These are phyloP conservation scores for Cyclotella baltica DNA, from an alignment of 108 stramenopile genomes.

Conservation along the genomic window DNA sequence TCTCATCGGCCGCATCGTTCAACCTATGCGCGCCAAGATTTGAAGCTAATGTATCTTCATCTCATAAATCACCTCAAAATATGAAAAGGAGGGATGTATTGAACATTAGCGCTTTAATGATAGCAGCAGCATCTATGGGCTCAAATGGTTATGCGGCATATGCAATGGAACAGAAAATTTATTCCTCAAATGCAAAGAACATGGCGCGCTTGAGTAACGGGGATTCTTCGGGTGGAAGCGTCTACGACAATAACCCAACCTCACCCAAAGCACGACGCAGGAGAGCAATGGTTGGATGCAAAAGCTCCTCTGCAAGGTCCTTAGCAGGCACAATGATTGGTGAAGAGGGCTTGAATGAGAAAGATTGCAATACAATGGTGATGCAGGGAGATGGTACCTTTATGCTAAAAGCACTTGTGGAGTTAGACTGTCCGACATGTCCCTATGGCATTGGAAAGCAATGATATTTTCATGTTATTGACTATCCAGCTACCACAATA, in stretches of 20 bases:
- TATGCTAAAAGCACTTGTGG: conserved; percentile 62
- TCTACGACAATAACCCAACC: conserved; percentile 67
- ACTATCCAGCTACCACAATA: background rate
- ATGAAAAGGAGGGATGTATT: conserved; percentile 12
- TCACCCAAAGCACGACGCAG: conserved; percentile 48
- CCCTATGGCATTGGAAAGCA: conserved; percentile 60
- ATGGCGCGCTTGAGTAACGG: conserved; percentile 57
- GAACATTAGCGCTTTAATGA: conserved; percentile 4
- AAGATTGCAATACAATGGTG: conserved; percentile 61
- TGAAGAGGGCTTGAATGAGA: conserved; percentile 22
- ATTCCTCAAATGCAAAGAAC: conserved; percentile 63
- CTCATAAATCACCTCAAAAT: background rate
- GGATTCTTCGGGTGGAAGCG: conserved; percentile 60
- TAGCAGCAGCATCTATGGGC: conserved; percentile 10
- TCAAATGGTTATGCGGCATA: background rate
- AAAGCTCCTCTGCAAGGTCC: conserved; percentile 46
- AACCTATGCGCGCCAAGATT: too few relatives aligned
- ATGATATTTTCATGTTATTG: background rate
- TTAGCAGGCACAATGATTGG: conserved; percentile 52
- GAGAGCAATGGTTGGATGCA: conserved; percentile 70
- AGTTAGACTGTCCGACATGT: conserved; percentile 71
- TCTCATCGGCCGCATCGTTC: too few relatives aligned
- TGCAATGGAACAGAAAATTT: conserved; percentile 42
- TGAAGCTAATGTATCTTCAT: too few relatives aligned
- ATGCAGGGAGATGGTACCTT: conserved; percentile 62